A percentile compares a stretch with the other conserved stretches of the same genome.
Conservation (phyloP, 805 yeast genomes). For the Maudiozyma serrabonitensis region DNA sequence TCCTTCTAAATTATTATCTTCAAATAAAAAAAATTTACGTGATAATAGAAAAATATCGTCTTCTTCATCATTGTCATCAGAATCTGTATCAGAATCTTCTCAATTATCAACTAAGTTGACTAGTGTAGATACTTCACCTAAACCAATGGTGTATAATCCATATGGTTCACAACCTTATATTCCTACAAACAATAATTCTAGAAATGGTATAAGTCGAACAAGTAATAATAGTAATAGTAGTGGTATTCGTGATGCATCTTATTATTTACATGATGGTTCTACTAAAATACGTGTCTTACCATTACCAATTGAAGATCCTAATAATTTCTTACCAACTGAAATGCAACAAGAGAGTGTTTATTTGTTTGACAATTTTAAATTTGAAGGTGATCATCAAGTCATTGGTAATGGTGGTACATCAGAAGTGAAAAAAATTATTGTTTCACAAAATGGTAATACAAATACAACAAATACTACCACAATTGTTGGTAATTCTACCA, state of each 20-base stretch:
- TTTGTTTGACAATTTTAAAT: conserved; percentile 46
- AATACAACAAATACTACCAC: background rate
- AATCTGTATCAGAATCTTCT: no score
- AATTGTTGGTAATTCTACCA: background rate
- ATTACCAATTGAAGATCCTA: conserved; percentile 58
- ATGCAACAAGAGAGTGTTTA: conserved; percentile 39
- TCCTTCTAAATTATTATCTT: background rate
- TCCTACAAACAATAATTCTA: background rate
- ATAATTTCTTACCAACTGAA: conserved; percentile 47
- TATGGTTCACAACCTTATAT: conserved; percentile 34
- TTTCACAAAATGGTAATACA: conserved; percentile 17
- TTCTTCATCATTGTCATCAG: background rate
- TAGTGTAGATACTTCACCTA: conserved; percentile 2
- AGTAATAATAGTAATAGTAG: background rate
- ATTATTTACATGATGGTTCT: conserved; percentile 30
- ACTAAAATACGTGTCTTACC: conserved; percentile 38
- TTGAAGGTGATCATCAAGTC: conserved; percentile 36
- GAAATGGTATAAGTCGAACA: background rate
- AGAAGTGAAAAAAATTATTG: conserved; percentile 43
- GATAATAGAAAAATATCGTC: background rate
- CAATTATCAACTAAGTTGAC: background rate
- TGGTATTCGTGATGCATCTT: conserved; percentile 16
- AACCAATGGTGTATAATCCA: conserved; percentile 53
- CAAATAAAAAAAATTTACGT: background rate
- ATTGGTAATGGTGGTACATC: conserved; percentile 71